Evolutionary conservation across 805 yeast genomes (phyloP), one percentile per base, ranked within the genome.

Genomic region (Candida lessepsii): DNA sequence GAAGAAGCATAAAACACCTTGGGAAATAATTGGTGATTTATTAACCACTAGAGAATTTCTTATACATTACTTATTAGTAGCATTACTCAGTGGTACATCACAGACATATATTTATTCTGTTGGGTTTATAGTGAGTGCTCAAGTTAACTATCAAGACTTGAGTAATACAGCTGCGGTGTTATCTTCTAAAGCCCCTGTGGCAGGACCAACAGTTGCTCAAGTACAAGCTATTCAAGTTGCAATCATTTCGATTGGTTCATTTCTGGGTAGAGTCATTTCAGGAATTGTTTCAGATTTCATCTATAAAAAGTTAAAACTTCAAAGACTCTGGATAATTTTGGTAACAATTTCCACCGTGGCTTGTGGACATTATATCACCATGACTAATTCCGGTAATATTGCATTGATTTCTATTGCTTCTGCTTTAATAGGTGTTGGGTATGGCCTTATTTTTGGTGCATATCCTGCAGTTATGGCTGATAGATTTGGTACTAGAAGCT

Each of bases 401-500:
- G 42, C 61, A 3, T 60, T 70, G 19, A 58, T 84, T 2, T 60
- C 74, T 0, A 9, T 73, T 2, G 61, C 82, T 2, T 81, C 89
- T 0, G 61, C 71, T 3, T 52, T 80, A 4, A 69, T 78, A 39
- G 93, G 93, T 0, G 64, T 70, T 23, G 73, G 86, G 15, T 85
- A 82, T 60, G 95, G 95, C 0, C 67, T 83, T 19, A 60, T 78
- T 3, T 83, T 81, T 61, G 91, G 91, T 0, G 76, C 83, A 0
- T 81, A 80, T 55, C 95, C 95, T 3, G 83, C 90, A 1, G 71
- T 83, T 2, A 70, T 83, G 20, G 89, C 89, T 0, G 95, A 85
- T 47, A 64, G 70, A 10, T 83, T 83, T 61, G 90, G 90, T 2
- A 73, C 86, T 0, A 68, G 62, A 5, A 73, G 79, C 0, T 85